Evolutionary conservation across 2,329 filamentous ascomycete species (phyloP).

Genomic region (Fusarium pseudonygamai): DNA sequence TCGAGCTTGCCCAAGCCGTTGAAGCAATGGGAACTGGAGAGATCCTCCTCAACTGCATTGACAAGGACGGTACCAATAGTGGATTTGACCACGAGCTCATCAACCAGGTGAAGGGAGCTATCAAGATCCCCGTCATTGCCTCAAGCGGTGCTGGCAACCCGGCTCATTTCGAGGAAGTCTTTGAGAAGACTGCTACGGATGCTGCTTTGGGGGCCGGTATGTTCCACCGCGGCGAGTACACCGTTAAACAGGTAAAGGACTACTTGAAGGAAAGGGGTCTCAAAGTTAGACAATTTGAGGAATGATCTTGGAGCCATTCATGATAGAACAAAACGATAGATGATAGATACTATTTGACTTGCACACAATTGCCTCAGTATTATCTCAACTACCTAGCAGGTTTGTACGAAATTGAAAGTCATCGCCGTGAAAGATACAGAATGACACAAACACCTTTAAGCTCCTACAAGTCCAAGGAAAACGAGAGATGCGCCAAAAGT

Average conservation of each 20-base stretch:
- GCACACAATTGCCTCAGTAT: conserved; percentile 17
- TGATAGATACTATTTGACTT: conserved; percentile 5
- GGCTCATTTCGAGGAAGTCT: conserved; percentile 89
- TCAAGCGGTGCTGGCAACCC: conserved; percentile 92
- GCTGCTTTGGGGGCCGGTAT: conserved; percentile 95
- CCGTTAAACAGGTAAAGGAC: conserved; percentile 92
- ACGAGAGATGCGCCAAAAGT: conserved; percentile 26
- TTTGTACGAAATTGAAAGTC: conserved; percentile 4
- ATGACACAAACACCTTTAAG: conserved; percentile 20
- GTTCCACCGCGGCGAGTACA: conserved; percentile 97
- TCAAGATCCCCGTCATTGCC: conserved; percentile 94
- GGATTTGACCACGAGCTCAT: conserved; percentile 96
- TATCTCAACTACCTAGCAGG: conserved; percentile 22
- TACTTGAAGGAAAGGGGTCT: conserved; percentile 76
- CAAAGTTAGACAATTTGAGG: conserved; percentile 82
- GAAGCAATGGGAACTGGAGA: conserved; percentile 97
- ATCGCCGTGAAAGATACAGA: conserved; percentile 11
- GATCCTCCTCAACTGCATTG: conserved; percentile 96
- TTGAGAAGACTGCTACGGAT: conserved; percentile 84
- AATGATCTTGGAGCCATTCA: conserved; percentile 45
- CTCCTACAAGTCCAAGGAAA: conserved; percentile 28
- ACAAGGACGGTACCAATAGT: conserved; percentile 92
- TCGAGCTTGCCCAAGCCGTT: conserved; percentile 86
- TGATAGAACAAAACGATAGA: conserved; percentile 14
- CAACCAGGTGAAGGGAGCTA: conserved; percentile 82